Evolutionary conservation across 768 basidiomycete species (phyloP).

Genomic region (Xanthoconium purpureum): DNA sequence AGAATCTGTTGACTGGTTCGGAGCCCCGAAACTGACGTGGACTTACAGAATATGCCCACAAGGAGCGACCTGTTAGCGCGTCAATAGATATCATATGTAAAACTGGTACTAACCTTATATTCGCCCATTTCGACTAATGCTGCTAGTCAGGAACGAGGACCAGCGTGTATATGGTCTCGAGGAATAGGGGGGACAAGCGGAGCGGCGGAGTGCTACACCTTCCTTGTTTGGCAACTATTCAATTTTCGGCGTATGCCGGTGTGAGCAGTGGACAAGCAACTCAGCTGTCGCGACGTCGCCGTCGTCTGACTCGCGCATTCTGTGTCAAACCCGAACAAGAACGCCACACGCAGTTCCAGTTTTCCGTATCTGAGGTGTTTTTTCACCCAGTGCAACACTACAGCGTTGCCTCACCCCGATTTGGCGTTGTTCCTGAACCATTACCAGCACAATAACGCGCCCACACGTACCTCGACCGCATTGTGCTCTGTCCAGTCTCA

Average conservation of each 20-base stretch:
- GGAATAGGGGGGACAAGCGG: too few species aligned
- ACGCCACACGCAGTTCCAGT: not conserved
- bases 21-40: not conserved
- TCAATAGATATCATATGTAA: not conserved
- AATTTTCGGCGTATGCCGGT: conserved; percentile 23
- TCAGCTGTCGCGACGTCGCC: conserved; percentile 1
- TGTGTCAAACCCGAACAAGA: not conserved
- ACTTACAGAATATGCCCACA: conserved; percentile 4
- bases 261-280: conserved; percentile 6
- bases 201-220: not conserved
- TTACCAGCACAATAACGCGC: conserved; percentile 18
- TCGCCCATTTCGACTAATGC: not conserved
- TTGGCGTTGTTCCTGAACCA: conserved; percentile 11
- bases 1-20: conserved; percentile 14
- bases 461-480: not conserved
- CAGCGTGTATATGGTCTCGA: too few species aligned
- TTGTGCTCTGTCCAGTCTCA: not conserved
- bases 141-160: too few species aligned
- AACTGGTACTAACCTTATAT: not conserved
- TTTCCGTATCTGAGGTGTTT: conserved; percentile 1
- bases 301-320: conserved; percentile 1
- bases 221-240: conserved; percentile 1
- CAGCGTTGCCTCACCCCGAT: conserved; percentile 16
- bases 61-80: conserved; percentile 2
- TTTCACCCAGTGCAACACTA: not conserved